These are phyloP conservation scores for Leccinum subatratum DNA, from an alignment of 1,284 basidiomycete species.

Conservation along the genomic window DNA sequence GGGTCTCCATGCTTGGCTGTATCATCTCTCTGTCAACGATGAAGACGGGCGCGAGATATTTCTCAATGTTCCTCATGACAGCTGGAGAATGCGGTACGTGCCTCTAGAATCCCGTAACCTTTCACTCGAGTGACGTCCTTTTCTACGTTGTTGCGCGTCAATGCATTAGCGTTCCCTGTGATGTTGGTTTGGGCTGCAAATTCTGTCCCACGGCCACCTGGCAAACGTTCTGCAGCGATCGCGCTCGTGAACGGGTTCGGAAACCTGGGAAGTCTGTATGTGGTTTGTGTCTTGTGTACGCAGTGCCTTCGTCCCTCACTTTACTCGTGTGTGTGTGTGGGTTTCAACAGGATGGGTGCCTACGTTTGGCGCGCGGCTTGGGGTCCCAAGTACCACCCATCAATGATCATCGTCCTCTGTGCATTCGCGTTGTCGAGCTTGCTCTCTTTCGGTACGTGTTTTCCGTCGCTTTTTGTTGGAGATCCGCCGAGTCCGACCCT, in stretches of 20 bases:
- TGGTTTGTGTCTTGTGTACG: conserved; percentile 20
- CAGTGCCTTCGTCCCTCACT: neutral
- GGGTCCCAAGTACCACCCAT: conserved; percentile 49
- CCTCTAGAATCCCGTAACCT: neutral
- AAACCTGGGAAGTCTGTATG: conserved; percentile 34
- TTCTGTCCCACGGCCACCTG: conserved; percentile 59
- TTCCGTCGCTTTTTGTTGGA: neutral
- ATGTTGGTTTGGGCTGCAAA: conserved; percentile 64
- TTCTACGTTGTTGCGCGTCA: neutral
- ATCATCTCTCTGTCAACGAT: conserved; percentile 61
- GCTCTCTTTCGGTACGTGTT: conserved; percentile 37
- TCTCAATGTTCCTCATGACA: conserved; percentile 65
- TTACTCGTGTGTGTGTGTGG: neutral
- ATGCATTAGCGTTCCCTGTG: conserved; percentile 48
- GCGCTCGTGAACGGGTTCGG: conserved; percentile 33
- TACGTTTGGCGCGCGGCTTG: conserved; percentile 50
- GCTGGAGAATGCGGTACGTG: conserved; percentile 49
- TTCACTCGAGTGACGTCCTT: neutral
- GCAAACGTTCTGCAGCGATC: conserved; percentile 50
- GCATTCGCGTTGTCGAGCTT: conserved; percentile 38
- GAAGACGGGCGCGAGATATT: conserved; percentile 52
- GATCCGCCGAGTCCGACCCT: neutral
- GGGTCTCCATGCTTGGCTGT: conserved; percentile 58
- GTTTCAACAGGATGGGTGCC: conserved; percentile 42
- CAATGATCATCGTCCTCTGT: conserved; percentile 46